Base-by-base conservation (phyloP, 2,329 filamentous ascomycete species). In the Podosphaera xanthii region DNA sequence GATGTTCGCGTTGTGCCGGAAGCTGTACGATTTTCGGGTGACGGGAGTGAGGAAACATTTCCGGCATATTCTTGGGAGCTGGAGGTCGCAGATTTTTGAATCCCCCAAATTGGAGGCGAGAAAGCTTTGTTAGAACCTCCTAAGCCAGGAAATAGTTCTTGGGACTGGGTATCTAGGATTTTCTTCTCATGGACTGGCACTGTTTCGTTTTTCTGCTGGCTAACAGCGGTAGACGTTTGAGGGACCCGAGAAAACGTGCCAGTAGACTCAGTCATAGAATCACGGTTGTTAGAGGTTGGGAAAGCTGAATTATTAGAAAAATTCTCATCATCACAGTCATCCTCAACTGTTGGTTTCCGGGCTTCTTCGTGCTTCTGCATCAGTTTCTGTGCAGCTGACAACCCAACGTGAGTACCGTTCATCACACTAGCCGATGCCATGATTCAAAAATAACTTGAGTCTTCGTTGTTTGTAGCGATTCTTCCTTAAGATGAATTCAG, bases 111-210 rank as follows among this genome's bases (percentile, higher is more conserved):
- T 53, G 84, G 81, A 54, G 81, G 76, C 62, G 78, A 71, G 40
- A 81, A 75, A 72, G 81, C 75, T 71, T 81, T 82, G 60, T 76
- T 71, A 31, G 74, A 79, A 62, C 80, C 33, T 59, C 90, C 91
- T 54, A 98, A 80, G 65, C 90, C 83, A n/a, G 92, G 92, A 77
- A 98, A 98, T 61, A 87, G 76, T 72, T 97, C 90, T 69, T 94
- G 86, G 22, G 87, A 94, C 67, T 87, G 79, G 30, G 87, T 90
- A 71, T 97, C 87, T 62, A 96, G 74, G 58, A 76, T 66, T 60
- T 67, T 66, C 40, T 67, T 64, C 52, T 69, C 66, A 58, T 70
- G 71, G 38, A 71, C 62, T 50, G 70, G 64, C 52, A 68, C 69
- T 1, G 73, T 71, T 59, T 79, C 74, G 42, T 75, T 76, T 69